phyloP scores from a whole-genome alignment of 306 rosid genomes.

The Trifolium subterraneum region DNA sequence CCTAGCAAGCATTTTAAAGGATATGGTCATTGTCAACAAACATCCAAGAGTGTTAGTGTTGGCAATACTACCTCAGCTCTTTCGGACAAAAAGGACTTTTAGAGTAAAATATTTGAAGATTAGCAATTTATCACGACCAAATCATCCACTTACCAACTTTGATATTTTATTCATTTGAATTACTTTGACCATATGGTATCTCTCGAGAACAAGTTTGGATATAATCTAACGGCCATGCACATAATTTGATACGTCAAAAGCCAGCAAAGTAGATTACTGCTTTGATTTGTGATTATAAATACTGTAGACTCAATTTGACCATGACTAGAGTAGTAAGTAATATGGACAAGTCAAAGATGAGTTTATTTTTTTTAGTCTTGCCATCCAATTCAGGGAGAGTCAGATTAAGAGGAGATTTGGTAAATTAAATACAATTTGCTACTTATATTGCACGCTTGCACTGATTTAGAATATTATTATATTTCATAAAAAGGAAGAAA shows the following conservation, averaged over 20 bases:
- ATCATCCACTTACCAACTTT: background rate
- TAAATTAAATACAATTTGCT: background rate
- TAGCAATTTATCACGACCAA: conserved; percentile 1
- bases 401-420: background rate
- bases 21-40: background rate
- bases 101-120: background rate
- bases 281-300: background rate
- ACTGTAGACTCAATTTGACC: background rate
- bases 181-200: background rate
- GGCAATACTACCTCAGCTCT: background rate
- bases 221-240: background rate
- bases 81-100: background rate
- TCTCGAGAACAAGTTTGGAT: background rate
- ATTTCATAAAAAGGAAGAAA: background rate
- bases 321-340: background rate
- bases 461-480: background rate
- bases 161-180: background rate
- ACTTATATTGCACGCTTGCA: background rate
- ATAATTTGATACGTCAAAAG: background rate
- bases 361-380: too few relatives aligned
- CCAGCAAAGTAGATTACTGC: background rate
- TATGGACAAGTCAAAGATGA: background rate
- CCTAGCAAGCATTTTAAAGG: too few relatives aligned
- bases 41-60: background rate
- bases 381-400: background rate